A percentile compares a stretch with the other conserved stretches of the same genome.
Conservation (phyloP, 805 yeast genomes). For the Metschnikowia drakensbergensis region DNA sequence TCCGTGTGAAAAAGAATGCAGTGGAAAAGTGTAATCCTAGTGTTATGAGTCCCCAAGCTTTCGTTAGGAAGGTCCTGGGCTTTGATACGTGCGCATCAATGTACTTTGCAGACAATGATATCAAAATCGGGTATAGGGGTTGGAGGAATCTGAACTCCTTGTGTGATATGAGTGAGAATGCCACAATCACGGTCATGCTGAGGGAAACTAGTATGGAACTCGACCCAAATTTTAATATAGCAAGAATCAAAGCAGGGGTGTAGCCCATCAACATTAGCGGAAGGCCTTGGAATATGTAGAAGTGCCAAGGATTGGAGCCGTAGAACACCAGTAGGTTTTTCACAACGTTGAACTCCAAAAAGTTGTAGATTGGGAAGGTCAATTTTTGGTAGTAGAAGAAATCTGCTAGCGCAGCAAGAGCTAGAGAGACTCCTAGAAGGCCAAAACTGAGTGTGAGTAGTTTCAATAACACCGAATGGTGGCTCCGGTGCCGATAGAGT, state of each 20-base stretch:
- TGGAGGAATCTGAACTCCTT: slow-evolving; percentile 90
- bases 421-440: not conserved
- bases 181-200: slow-evolving; percentile 42
- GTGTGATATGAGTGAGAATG: slow-evolving; percentile 69
- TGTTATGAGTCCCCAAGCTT: slow-evolving; percentile 12
- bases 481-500: slow-evolving; percentile 3
- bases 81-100: not conserved
- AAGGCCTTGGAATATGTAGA: slow-evolving; percentile 76
- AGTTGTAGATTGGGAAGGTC: slow-evolving; percentile 63
- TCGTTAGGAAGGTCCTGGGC: not conserved
- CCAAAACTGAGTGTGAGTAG: slow-evolving; percentile 21
- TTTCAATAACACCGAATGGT: slow-evolving; percentile 24
- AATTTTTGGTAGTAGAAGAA: slow-evolving; percentile 52
- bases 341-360: slow-evolving; percentile 73
- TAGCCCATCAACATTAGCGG: slow-evolving; percentile 71
- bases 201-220: slow-evolving; percentile 20
- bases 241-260: slow-evolving; percentile 53
- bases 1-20: slow-evolving; percentile 52
- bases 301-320: slow-evolving; percentile 81
- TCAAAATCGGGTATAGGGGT: slow-evolving; percentile 74
- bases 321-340: slow-evolving; percentile 74
- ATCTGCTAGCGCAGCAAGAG: slow-evolving; percentile 36
- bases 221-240: slow-evolving; percentile 12
- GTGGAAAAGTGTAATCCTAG: slow-evolving; percentile 36
- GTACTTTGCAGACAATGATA: slow-evolving; percentile 43